Evolutionary conservation across 2,329 filamentous ascomycete genomes (phyloP).

Genomic region (Sporothrix phasma): DNA sequence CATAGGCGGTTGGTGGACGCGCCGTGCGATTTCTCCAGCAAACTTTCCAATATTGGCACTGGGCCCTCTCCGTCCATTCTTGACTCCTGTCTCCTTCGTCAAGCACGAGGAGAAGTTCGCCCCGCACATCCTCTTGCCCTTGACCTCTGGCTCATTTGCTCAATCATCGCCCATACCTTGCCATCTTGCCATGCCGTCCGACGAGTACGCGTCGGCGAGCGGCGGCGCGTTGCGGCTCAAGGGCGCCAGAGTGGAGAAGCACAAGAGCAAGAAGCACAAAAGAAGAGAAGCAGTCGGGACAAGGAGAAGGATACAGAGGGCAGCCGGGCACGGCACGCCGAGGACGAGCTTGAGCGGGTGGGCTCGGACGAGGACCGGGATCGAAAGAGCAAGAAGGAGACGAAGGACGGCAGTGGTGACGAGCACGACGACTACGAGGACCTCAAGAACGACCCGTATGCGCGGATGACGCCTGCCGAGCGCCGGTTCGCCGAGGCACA

Average conservation of each 20-base stretch:
- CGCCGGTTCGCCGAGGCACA: conserved; percentile 68
- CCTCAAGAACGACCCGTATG: conserved; percentile 21
- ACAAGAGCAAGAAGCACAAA: conserved; percentile 48
- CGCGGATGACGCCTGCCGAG: conserved; percentile 74
- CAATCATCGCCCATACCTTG: background rate
- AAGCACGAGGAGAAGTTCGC: no score
- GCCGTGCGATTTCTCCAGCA: background rate
- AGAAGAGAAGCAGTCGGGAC: conserved; percentile 17
- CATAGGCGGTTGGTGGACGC: background rate
- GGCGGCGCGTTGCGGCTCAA: conserved; percentile 79
- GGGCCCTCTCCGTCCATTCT: no score
- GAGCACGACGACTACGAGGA: conserved; percentile 23
- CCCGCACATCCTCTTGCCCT: no score
- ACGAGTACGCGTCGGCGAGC: conserved; percentile 59
- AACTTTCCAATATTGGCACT: no score
- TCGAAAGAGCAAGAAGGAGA: conserved; percentile 10
- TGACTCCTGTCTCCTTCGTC: no score
- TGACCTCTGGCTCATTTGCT: no score
- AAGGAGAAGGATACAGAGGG: background rate
- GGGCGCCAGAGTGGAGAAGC: conserved; percentile 55
- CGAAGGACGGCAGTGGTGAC: conserved; percentile 14
- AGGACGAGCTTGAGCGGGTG: conserved; percentile 18
- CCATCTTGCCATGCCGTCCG: conserved; percentile 55
- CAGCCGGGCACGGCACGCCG: conserved; percentile 19
- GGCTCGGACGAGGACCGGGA: background rate